Base-by-base conservation (phyloP, 192 early-diverging fungal genomes). In the Backusella macrospora region DNA sequence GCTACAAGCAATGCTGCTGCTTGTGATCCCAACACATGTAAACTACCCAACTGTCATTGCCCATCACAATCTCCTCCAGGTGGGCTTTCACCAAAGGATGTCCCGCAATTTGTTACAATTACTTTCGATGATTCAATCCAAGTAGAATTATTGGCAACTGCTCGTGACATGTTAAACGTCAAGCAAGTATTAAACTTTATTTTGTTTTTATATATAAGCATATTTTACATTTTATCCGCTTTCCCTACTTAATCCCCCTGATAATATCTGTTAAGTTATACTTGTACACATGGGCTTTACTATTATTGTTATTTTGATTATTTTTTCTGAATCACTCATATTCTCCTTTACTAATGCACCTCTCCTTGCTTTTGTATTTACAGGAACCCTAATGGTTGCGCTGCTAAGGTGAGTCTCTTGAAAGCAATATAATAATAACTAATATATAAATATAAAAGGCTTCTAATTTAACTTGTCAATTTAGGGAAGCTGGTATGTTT, bases 71-170 rank as follows among this genome's bases (percentile, higher is more conserved):
- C 70, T 10, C 85, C 85, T 67, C 84, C 87, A n/a, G 83, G 80
- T 23, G 81, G 82, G 9, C 67, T 87, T 55, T 29, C 67, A 9
- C 83, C 85, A 12, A 79, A 80, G 26, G 80, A 83, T 14, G 82
- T 82, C 5, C 88, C 88, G 7, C 88, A 89, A 68, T 89, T 89
- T 76, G 77, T 88, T 62, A 81, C 81, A 6, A 71, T 89, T 43
- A 89, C 91, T 14, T 90, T 85, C 78, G 91, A 92, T 65, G 91
- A 92, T 77, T 82, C 89, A 6, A 49, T 92, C 71, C 86, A 88
- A 40, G 55, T 68, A 5, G 49, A 65, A 14, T 48, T 82, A 10
- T 63, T 78, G n/a, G 44, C 65, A 39, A 82, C 80, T n/a, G 80
- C 76, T 47, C 29, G 68, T 21, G 70, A 82, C 12, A 40, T 82